Conservation (phyloP, 2,329 filamentous ascomycete genomes). For the Emergomyces africanus region DNA sequence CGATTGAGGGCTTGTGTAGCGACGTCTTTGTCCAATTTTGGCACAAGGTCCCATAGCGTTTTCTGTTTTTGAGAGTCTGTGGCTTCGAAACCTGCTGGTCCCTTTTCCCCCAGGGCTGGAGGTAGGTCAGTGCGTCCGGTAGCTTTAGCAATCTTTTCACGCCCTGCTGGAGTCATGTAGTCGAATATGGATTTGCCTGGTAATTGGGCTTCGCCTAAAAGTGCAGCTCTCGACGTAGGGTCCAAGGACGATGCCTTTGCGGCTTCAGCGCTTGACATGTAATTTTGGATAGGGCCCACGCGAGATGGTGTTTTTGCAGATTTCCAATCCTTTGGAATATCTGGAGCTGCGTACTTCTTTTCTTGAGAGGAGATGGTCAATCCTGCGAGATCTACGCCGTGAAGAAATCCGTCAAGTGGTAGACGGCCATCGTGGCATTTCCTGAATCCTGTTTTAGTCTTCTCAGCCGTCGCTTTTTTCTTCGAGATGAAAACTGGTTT, state of each 20-base stretch:
- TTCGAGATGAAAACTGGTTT: slow-evolving; percentile 68
- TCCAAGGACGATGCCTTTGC: slow-evolving; percentile 66
- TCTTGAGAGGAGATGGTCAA: slow-evolving; percentile 34
- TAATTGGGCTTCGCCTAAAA: slow-evolving; percentile 67
- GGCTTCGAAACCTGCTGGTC: slow-evolving; percentile 49
- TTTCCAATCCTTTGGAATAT: slow-evolving; percentile 51
- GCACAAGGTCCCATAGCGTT: slow-evolving; percentile 46
- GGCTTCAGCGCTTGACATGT: slow-evolving; percentile 60
- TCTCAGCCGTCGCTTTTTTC: slow-evolving; percentile 37
- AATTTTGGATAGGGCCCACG: slow-evolving; percentile 25
- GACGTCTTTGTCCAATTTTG: slow-evolving; percentile 51
- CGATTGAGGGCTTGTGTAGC: slow-evolving; percentile 57
- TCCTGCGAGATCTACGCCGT: slow-evolving; percentile 44
- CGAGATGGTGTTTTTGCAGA: slow-evolving; percentile 40
- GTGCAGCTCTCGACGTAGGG: slow-evolving; percentile 59
- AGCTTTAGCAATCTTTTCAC: slow-evolving; percentile 61
- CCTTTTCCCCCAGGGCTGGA: slow-evolving; percentile 58
- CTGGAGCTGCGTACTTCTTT: slow-evolving; percentile 33
- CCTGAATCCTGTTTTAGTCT: slow-evolving; percentile 37
- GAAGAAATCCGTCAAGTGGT: slow-evolving; percentile 66
- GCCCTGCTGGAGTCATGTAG: slow-evolving; percentile 65
- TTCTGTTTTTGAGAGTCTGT: slow-evolving; percentile 51
- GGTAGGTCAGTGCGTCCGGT: slow-evolving; percentile 70
- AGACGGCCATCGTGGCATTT: slow-evolving; percentile 75
- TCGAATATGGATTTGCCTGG: slow-evolving; percentile 95